Evolutionary conservation across 2,329 filamentous ascomycete genomes (phyloP), one percentile per base, ranked within the genome.

Genomic region (Cordyceps militaris): DNA sequence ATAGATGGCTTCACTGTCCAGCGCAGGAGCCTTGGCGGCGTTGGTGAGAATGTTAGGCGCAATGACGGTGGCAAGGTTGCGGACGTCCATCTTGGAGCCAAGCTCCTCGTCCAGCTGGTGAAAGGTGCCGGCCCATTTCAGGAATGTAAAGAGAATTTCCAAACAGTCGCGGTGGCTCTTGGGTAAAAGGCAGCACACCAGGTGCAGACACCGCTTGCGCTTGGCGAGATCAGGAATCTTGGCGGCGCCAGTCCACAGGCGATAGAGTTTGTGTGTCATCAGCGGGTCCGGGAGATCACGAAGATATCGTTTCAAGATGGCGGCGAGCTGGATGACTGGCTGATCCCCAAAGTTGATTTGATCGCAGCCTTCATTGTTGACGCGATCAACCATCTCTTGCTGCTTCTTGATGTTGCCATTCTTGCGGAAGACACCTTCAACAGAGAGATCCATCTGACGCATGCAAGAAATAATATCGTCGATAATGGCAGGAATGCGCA

Each of bases 371-470:
- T 91, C 87, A 46, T 84, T 84, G 70, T 99, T 94, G 62, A 99
- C 91, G 65, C 86, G 79, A 57, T 95, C 90, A 40, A 91, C 87
- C 7, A 95, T 79, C 61, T 96, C 92, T 64, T 89, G 90, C 46
- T 97, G 79, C 64, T 92, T 89, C 71, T 94, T 93, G 75, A 99
- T 97, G 72, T 97, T 99, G 65, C 94, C 94, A 67, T 97, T 99
- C 80, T 99, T 99, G 65, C 94, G 86, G 83, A 99, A 99, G 23
- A 99, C 92, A 66, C 94, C 94, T 72, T 99, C 94, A 1, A 99
- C 91, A 1, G 93, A 97, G 76, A 99, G 91, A 71, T 99, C 94
- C 91, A 99, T 97, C 73, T 93, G 94, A 65, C 92, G 86, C 90
- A 99, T 96, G 13, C 92, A 91, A 4, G 89, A 88, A 38, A 99